Evolutionary conservation across 2,329 filamentous ascomycete species (phyloP).

Genomic region (Claviceps africana): DNA sequence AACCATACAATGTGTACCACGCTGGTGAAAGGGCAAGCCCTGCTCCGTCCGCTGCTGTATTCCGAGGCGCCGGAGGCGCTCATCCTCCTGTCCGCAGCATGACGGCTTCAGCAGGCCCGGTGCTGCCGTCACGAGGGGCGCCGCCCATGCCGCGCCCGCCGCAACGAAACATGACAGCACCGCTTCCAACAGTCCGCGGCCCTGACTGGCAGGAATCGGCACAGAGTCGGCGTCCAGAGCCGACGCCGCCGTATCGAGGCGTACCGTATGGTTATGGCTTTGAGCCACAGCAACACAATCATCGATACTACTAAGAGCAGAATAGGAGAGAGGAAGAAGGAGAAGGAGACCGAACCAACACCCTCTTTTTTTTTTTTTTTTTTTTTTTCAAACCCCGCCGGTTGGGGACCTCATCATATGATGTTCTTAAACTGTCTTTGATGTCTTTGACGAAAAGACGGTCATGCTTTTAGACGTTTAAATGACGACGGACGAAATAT

Average conservation of each 20-base stretch:
- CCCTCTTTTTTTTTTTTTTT: background rate
- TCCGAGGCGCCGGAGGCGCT: constrained; percentile 10
- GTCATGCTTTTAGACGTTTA: background rate
- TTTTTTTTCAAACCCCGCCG: background rate
- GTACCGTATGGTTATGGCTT: constrained; percentile 23
- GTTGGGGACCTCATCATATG: background rate
- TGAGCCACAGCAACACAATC: constrained; percentile 16
- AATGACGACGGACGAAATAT: background rate
- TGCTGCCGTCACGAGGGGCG: constrained; percentile 15
- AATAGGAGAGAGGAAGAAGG: background rate
- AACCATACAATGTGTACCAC: constrained; percentile 15
- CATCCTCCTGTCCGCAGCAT: constrained; percentile 19
- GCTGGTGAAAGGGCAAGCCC: constrained; percentile 17
- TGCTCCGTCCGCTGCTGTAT: constrained; percentile 16
- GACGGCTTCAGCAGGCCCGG: constrained; percentile 18
- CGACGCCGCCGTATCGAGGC: constrained; percentile 12
- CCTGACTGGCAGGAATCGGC: constrained; percentile 12
- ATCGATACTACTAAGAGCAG: constrained; percentile 4
- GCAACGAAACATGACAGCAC: constrained; percentile 32
- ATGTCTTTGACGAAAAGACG: background rate
- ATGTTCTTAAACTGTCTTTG: background rate
- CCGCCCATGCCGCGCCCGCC: constrained; percentile 21
- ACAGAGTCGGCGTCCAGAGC: constrained; percentile 9
- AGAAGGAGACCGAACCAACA: background rate
- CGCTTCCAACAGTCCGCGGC: constrained; percentile 10